Evolutionary conservation across 73 alveolate genomes (phyloP).

Genomic region (Paraurostyla sp.): DNA sequence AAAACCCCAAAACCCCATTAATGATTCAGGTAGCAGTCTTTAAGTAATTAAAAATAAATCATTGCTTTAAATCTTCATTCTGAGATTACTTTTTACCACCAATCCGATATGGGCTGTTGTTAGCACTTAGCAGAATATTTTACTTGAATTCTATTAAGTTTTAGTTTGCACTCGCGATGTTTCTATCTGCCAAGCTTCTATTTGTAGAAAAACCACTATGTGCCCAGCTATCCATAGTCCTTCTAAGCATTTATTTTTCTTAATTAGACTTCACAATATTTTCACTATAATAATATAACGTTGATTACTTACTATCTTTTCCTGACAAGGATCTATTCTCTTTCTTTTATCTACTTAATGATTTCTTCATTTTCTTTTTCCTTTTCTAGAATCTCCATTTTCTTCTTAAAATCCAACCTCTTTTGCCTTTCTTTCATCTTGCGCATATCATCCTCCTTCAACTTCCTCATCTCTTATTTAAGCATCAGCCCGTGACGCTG

Average conservation of each 20-base stretch:
- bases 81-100: too few species aligned
- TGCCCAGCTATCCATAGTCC: not conserved
- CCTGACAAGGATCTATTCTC: not conserved
- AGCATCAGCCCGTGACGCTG: conserved; percentile 27
- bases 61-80: too few species aligned
- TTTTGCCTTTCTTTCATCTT: conserved; percentile 2
- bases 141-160: too few species aligned
- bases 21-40: too few species aligned
- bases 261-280: not conserved
- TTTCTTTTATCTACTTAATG: not conserved
- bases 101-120: too few species aligned
- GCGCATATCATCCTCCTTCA: conserved; percentile 41
- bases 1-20: too few species aligned
- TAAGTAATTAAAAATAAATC: too few species aligned
- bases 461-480: conserved; percentile 24
- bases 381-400: conserved; percentile 28
- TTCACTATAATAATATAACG: not conserved
- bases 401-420: conserved; percentile 29
- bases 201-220: not conserved
- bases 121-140: too few species aligned
- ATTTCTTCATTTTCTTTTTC: not conserved
- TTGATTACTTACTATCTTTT: not conserved
- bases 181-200: not conserved
- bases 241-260: not conserved
- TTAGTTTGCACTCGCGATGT: too few species aligned